Percentiles rank a stretch among this genome's conserved stretches.
Evolutionary conservation across 352 stramenopile species (phyloP).

Genomic region (Phytophthora gonapodyides): DNA sequence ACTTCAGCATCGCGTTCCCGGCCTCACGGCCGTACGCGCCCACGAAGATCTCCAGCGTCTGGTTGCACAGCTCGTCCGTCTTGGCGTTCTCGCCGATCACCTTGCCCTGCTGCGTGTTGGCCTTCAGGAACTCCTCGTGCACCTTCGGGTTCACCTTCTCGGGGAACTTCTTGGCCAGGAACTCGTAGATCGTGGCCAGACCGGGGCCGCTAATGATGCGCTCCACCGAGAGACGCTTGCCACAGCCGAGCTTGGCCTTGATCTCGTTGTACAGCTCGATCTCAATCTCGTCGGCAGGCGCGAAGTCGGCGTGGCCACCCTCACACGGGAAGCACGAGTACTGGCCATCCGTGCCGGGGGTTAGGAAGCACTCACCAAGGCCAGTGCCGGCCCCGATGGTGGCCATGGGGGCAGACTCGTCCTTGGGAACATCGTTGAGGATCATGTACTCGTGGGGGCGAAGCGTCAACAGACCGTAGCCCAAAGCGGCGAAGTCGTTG

Average conservation of each 20-base stretch:
- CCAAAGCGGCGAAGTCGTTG: slow-evolving; percentile 97
- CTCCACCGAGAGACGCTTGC: no score
- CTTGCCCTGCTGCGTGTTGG: no score
- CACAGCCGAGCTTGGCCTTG: slow-evolving; percentile 68
- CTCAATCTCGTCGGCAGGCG: slow-evolving; percentile 86
- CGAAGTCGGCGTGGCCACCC: slow-evolving; percentile 96
- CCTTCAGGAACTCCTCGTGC: no score
- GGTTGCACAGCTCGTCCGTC: no score
- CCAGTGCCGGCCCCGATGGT: slow-evolving; percentile 96
- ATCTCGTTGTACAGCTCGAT: slow-evolving; percentile 83
- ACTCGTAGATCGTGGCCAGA: no score
- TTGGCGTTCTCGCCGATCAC: no score
- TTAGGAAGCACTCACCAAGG: slow-evolving; percentile 97
- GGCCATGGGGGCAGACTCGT: slow-evolving; percentile 88
- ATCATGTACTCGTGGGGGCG: slow-evolving; percentile 90
- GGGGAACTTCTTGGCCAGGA: no score
- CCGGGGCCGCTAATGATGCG: no score
- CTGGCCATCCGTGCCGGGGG: slow-evolving; percentile 67
- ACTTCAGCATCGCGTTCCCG: no score
- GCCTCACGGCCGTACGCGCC: no score
- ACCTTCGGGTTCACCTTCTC: no score
- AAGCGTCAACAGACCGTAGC: slow-evolving; percentile 96
- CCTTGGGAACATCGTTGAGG: slow-evolving; percentile 71
- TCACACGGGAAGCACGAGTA: slow-evolving; percentile 94
- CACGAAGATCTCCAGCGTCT: no score